phyloP scores from a whole-genome alignment of 2,329 filamentous ascomycete genomes.

The Penicillium vulpinum region DNA sequence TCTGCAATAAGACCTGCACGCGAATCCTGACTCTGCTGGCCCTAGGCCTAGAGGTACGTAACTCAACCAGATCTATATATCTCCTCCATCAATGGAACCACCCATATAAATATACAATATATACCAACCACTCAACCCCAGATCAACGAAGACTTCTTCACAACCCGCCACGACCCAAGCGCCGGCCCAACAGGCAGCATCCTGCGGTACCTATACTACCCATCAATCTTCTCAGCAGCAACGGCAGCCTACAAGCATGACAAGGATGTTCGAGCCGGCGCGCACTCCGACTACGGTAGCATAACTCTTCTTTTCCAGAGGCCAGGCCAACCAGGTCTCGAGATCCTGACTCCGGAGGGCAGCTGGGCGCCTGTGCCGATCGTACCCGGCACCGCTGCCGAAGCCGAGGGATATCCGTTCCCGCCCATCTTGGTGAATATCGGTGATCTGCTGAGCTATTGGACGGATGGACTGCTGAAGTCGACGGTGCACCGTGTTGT shows the following conservation, averaged over 20 bases:
- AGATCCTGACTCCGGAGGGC: constrained; percentile 65
- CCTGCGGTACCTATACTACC: constrained; percentile 73
- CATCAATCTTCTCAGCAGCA: constrained; percentile 52
- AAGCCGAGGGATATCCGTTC: constrained; percentile 47
- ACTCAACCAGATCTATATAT: background rate
- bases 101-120: background rate
- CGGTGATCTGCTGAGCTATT: constrained; percentile 74
- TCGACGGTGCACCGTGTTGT: constrained; percentile 88
- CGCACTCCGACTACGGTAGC: constrained; percentile 82
- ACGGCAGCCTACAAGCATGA: constrained; percentile 48
- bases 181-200: constrained; percentile 57
- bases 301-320: constrained; percentile 78
- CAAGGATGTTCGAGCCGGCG: constrained; percentile 78
- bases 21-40: constrained; percentile 75
- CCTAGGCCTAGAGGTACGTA: constrained; percentile 65
- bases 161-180: constrained; percentile 58
- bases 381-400: constrained; percentile 45
- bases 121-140: constrained; percentile 16
- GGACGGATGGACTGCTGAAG: constrained; percentile 85
- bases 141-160: constrained; percentile 58
- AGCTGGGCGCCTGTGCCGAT: constrained; percentile 69
- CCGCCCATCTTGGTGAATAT: constrained; percentile 74
- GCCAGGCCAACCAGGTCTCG: constrained; percentile 78
- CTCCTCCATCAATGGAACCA: background rate
- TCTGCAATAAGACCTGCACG: constrained; percentile 72